Conservation (phyloP, 2,329 filamentous ascomycete genomes). For the Aureobasidium subglaciale region DNA sequence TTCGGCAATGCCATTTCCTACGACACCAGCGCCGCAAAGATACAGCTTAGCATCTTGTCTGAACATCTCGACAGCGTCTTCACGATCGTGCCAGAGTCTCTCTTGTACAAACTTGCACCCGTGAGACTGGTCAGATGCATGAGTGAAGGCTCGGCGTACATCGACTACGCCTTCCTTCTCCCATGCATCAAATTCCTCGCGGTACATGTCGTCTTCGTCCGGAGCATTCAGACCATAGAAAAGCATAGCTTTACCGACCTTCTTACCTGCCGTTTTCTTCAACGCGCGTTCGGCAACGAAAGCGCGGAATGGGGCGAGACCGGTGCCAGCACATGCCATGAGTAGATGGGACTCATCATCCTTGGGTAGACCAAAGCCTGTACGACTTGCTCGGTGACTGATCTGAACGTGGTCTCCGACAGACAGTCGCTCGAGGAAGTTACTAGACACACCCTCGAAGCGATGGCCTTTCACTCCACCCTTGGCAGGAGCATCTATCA, state of each 20-base stretch:
- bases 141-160: slow-evolving; percentile 28
- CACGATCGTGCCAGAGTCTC: slow-evolving; percentile 26
- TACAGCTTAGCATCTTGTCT: slow-evolving; percentile 23
- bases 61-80: slow-evolving; percentile 34
- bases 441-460: not conserved
- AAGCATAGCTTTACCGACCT: slow-evolving; percentile 33
- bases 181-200: slow-evolving; percentile 26
- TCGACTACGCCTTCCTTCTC: slow-evolving; percentile 22
- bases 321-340: slow-evolving; percentile 47
- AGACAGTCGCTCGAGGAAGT: not conserved
- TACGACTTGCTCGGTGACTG: not conserved
- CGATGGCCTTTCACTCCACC: not conserved
- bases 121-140: slow-evolving; percentile 16
- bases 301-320: slow-evolving; percentile 41
- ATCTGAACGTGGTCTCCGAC: not conserved
- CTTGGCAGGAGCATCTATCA: not conserved
- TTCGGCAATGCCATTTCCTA: slow-evolving; percentile 17
- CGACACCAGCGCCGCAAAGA: not conserved
- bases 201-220: slow-evolving; percentile 33
- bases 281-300: slow-evolving; percentile 37
- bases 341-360: slow-evolving; percentile 42
- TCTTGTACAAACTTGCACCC: slow-evolving; percentile 33
- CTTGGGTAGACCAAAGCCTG: slow-evolving; percentile 38
- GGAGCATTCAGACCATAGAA: slow-evolving; percentile 37
- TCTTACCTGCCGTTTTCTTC: slow-evolving; percentile 30